Evolutionary conservation across 352 stramenopile genomes (phyloP), one percentile per base, ranked within the genome.

Genomic region (Pythium oligandrum): DNA sequence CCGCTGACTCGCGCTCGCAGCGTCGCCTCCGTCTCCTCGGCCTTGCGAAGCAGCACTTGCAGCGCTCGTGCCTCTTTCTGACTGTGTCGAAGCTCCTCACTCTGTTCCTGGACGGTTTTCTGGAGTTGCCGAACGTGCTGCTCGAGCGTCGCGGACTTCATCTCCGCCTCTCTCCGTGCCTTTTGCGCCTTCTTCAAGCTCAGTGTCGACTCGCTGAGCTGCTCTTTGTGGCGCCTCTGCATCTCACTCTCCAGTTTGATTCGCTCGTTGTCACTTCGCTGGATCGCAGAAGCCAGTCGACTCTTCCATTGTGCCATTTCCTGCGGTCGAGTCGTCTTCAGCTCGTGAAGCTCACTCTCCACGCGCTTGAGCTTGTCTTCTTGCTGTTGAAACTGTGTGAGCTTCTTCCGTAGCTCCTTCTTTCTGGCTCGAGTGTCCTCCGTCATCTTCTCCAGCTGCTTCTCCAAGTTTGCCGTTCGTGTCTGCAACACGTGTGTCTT

Each of bases 401-500:
- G 38, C n/a, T 75, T 73, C 1, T 61, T 59, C 35, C 64, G 64
- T 0, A 72, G 37, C 12, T 78, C 66, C 33, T 75, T 69, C 42
- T 70, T 68, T 9, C 40, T 62, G 8, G 59, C 39, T 32, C 74
- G 57, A 2, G 78, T 6, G 55, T 79, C 59, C 6, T 57, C 40
- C 4, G 52, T 57, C 7, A 78, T 9, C 11, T 72, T 75, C 12
- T 64, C 59, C 35, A 69, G 64, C 32, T 74, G 59, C 0, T 33
- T 8, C 6, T 78, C 69, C 7, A 77, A 53, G 6, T 56, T 61
- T 4, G 49, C 42, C 35, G 56, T 66, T 34, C 61, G 59, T n/a
- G 68, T 82, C 47, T 82, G 72, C 8, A 82, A 40, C 1, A 82
- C 72, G 26, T 77, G 68, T 1, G 65, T 63, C 37, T 71, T 68